Base-by-base conservation (phyloP, 108 stramenopile species). In the Cyclotella choctawhatcheeana region DNA sequence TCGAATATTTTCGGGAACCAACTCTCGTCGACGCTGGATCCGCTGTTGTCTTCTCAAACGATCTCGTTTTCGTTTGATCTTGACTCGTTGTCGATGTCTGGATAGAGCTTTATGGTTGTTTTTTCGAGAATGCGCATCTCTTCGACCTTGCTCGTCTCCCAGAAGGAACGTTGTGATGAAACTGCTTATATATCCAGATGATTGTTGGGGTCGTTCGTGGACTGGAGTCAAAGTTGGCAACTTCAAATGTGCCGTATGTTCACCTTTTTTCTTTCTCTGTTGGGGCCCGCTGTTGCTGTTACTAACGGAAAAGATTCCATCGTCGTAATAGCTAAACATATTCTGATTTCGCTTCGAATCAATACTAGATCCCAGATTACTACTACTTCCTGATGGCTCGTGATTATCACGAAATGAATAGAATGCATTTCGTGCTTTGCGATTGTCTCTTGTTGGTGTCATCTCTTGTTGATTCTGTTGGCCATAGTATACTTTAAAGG, bases 1-100 rank as follows among this genome's bases (percentile, higher is more conserved):
- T 10, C 89, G 85, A 24, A 93, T 56, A 61, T 89, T 84, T 10
- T 65, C 66, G 8, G 90, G 89, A 53, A 89, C 84, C 22, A 60
- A 70, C 44, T 85, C 73, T 48, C 50, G 12, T 21, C 40, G 58
- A 0, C 77, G 77, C 34, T 64, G 70, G 12, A 71, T 53, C 33
- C 53, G 65, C 14, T 35, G 47, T 48, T 65, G 33, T 44, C 53
- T 67, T 45, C 71, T 17, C 16, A 64, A 43, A 29, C 61, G 80
- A 6, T 50, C 58, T 13, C 45, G 69, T 44, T 64, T 81, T 22
- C 74, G 61, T 37, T 55, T 76, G 5, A 35, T 61, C 50, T 69
- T 64, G 31, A 50, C 69, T 14, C 50, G 62, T 63, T 43, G 60
- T 40, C n/a, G n/a, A n/a, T n/a, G n/a, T n/a, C n/a, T n/a, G n/a